A percentile compares a stretch with the other conserved stretches of the same genome.
Conservation (phyloP, 139 green algal genomes). For the Auxenochlorella pyrenoidosa region DNA sequence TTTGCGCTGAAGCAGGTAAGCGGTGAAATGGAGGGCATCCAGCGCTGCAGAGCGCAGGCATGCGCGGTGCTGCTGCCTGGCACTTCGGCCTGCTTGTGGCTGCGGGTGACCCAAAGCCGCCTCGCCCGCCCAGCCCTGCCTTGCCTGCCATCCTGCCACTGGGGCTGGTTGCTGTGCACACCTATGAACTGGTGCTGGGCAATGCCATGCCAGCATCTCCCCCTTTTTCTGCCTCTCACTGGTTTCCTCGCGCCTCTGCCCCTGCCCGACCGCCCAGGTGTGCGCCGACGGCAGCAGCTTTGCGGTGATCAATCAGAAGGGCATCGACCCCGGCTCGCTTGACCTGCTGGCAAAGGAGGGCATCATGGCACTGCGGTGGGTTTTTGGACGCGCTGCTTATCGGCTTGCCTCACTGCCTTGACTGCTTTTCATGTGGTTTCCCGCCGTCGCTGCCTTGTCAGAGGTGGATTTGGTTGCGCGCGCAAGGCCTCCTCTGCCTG, state of each 20-base stretch:
- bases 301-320: conserved; percentile 99
- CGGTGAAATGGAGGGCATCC: background rate
- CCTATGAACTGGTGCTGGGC: too few species aligned
- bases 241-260: background rate
- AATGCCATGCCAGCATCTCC: too few species aligned
- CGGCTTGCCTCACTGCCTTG: too few species aligned
- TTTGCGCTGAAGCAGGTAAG: background rate
- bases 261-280: conserved; percentile 59
- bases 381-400: too few species aligned
- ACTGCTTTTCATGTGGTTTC: too few species aligned
- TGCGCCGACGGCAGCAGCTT: conserved; percentile 90
- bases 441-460: too few species aligned
- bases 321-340: conserved; percentile 97
- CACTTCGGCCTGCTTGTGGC: too few species aligned
- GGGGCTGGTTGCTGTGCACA: too few species aligned
- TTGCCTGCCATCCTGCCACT: too few species aligned
- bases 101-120: background rate
- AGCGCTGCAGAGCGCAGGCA: background rate
- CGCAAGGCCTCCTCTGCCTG: too few species aligned
- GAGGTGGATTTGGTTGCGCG: too few species aligned
- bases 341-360: conserved; percentile 94
- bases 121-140: background rate
- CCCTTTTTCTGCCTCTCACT: too few species aligned
- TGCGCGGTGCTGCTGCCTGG: background rate
- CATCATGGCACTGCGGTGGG: conserved; percentile 42